A percentile compares a stretch with the other conserved stretches of the same genome.
Evolutionary conservation across 805 yeast genomes (phyloP).

Genomic region (Ascoidea tarda): DNA sequence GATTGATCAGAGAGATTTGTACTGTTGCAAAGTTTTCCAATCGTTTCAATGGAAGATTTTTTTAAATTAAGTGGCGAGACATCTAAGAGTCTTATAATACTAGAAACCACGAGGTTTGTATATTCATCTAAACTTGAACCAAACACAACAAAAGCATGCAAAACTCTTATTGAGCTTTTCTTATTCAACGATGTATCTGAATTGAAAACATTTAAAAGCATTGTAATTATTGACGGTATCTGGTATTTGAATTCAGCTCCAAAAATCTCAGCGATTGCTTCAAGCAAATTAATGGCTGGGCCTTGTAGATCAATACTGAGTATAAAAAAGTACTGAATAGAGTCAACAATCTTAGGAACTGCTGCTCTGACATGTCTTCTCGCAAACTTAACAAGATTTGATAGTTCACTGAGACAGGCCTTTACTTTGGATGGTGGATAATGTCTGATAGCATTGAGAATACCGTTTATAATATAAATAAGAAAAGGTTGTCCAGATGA

Average conservation of each 20-base stretch:
- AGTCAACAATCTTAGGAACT: constrained; percentile 57
- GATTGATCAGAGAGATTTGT: constrained; percentile 78
- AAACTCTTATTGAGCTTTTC: constrained; percentile 54
- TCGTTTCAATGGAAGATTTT: constrained; percentile 63
- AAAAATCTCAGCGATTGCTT: constrained; percentile 70
- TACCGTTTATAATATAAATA: constrained; percentile 79
- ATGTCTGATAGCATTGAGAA: constrained; percentile 68
- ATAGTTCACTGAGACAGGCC: constrained; percentile 79
- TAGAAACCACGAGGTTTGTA: constrained; percentile 77
- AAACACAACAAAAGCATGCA: constrained; percentile 73
- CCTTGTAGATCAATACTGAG: constrained; percentile 49
- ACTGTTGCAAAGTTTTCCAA: constrained; percentile 66
- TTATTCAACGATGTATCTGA: constrained; percentile 43
- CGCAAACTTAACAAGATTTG: constrained; percentile 66
- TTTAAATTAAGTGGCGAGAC: constrained; percentile 45
- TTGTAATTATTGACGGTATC: constrained; percentile 63
- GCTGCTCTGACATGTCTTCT: constrained; percentile 83
- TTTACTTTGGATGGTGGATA: constrained; percentile 72
- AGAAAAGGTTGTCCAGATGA: constrained; percentile 81
- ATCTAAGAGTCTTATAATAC: constrained; percentile 70
- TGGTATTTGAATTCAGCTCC: constrained; percentile 87
- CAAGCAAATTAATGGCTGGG: constrained; percentile 67
- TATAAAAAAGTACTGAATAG: constrained; percentile 62
- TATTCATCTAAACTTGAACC: constrained; percentile 85
- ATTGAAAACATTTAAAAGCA: constrained; percentile 64